Evolutionary conservation across 2,329 filamentous ascomycete genomes (phyloP), one percentile per base, ranked within the genome.

Genomic region (Calonectria pauciramosa): DNA sequence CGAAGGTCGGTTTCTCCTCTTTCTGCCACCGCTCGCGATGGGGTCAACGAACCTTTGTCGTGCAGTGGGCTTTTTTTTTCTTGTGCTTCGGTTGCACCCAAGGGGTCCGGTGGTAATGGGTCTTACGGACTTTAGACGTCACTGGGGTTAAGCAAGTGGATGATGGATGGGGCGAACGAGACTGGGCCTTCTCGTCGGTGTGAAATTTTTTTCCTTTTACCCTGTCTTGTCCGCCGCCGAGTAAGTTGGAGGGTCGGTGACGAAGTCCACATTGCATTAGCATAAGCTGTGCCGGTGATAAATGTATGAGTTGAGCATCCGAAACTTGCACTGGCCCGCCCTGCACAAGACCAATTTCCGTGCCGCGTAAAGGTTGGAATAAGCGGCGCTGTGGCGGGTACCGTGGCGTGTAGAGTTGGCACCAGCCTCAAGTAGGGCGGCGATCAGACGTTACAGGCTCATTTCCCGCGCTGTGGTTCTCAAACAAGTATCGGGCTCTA

Each of bases 391-490:
- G 68, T 74, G 63, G 72, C 72, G 68, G 52, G 41, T 54, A 71
- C 14, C 52, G 72, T 73, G 69, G 67, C 72, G 65, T 73, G 75
- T 77, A 76, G 78, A 73, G 70, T 69, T n/a, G 59, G 18, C 66
- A 71, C 71, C 68, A 81, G 73, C 66, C 77, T 73, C 44, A 71
- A 74, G 72, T 23, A 76, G 78, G 65, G 76, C 69, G 70, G 75
- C 36, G 20, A 20, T 75, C 66, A 64, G 73, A 66, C 68, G 69
- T 52, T 80, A 80, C 74, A 80, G 79, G 79, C 79, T 80, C 79
- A 77, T 79, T 76, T 77, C 73, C 72, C 56, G 71, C 59, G 54
- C 41, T 23, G 38, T 60, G 47, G 74, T 26, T 41, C 56, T 41
- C 56, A 63, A 56, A 56, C 71, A 60, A 26, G 69, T 38, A 59